Base-by-base conservation (phyloP, 768 basidiomycete genomes). In the Boletus tylopilopsis region DNA sequence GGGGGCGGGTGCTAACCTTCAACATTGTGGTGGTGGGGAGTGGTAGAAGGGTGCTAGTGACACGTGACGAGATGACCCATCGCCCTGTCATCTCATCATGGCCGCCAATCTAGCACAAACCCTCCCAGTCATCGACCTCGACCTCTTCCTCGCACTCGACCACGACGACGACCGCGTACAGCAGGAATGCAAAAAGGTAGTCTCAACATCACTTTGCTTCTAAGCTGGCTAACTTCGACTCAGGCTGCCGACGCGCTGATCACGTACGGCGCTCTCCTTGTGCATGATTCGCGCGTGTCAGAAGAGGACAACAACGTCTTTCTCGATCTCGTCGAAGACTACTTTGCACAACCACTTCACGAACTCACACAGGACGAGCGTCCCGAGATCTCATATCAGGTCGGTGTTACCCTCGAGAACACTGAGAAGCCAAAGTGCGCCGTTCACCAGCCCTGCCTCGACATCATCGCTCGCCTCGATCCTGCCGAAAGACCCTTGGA, bases 391-490 rank as follows among this genome's bases (percentile, higher is more conserved):
- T 83, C 87, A 47, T 97, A 92, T 68, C 94, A 97, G 69, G 84
- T 92, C 35, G 94, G 94, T 2, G 92, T 93, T 5, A 96, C 94
- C 5, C 81, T 95, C n/a, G 92, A 94, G 70, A 93, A 94, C 67
- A 97, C 93, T 2, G 94, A 96, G 71, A 92, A 90, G 60, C 87
- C 87, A 32, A 89, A 82, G 64, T 92, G 90, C 65, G 87, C 90
- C 5, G 84, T 81, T 10, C 80, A 93, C 61, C 85, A 88, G 41
- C 82, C 88, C 11, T 98, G 94, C 63, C 76, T 90, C 35, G 73
- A 74, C 34, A 76, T 97, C 50, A 97, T 97, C 56, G 79, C 80
- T 43, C 72, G 73, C 3, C 75, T 98, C 21, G 88, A 88, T 33
- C 83, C 84, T 3, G 68, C 77, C 0, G 90, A 98, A 61, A 71